Evolutionary conservation across 2,329 filamentous ascomycete species (phyloP).

Genomic region (Talaromyces sp.): DNA sequence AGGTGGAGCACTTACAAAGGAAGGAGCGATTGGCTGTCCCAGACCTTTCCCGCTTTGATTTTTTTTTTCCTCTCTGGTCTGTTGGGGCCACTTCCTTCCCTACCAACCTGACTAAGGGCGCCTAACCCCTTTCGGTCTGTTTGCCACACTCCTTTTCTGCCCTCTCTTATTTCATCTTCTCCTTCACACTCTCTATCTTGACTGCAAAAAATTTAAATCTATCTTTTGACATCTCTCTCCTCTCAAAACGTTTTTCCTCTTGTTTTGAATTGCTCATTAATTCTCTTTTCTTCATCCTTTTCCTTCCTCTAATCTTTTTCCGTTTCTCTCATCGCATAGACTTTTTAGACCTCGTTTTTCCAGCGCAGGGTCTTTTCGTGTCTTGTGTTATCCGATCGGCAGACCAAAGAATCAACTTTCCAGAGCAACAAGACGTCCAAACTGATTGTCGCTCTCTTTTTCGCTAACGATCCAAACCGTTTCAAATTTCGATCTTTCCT

Average conservation of each 20-base stretch:
- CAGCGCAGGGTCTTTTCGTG: slow-evolving; percentile 26
- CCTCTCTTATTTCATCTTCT: neutral
- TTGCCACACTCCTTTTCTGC: slow-evolving; percentile 18
- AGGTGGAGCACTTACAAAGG: neutral
- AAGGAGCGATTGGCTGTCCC: neutral
- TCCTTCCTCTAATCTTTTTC: slow-evolving; percentile 20
- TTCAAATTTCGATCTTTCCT: neutral
- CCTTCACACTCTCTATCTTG: neutral
- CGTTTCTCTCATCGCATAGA: slow-evolving; percentile 27
- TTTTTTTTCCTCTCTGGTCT: neutral
- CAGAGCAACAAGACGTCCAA: slow-evolving; percentile 3
- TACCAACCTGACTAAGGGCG: neutral
- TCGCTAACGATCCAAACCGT: neutral
- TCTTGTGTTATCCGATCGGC: slow-evolving; percentile 21
- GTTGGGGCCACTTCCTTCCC: slow-evolving; percentile 1
- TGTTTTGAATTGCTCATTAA: slow-evolving; percentile 17
- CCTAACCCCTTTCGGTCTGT: neutral
- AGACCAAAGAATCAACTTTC: slow-evolving; percentile 17
- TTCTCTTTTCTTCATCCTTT: slow-evolving; percentile 15
- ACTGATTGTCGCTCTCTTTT: slow-evolving; percentile 24
- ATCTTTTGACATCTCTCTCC: slow-evolving; percentile 20
- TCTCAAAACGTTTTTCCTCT: slow-evolving; percentile 16
- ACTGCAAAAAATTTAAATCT: slow-evolving; percentile 10
- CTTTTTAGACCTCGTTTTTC: slow-evolving; percentile 29
- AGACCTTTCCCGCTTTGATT: slow-evolving; percentile 6